phyloP scores from a whole-genome alignment of 108 stramenopile species.

The Pseudonitzschia pungens region DNA sequence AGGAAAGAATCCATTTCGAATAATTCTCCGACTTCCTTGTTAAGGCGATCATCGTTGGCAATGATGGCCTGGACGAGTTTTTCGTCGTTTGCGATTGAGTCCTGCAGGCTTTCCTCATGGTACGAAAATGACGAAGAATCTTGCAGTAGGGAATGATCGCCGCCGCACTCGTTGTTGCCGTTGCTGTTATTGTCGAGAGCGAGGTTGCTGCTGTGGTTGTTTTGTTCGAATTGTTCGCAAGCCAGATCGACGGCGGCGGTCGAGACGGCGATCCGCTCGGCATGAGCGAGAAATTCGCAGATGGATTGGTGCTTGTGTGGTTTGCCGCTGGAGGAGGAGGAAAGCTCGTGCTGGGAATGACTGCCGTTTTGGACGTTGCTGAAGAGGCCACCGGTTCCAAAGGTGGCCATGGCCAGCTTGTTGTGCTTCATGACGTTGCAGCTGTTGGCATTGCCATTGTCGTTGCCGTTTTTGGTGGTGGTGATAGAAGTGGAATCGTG shows the following conservation, averaged over 20 bases:
- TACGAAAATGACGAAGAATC: too few species aligned
- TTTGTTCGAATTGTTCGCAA: background rate
- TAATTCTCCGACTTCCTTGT: constrained; percentile 16
- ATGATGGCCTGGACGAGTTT: constrained; percentile 9
- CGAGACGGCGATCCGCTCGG: constrained; percentile 5
- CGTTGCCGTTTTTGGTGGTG: background rate
- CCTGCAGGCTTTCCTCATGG: background rate
- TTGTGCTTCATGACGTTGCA: background rate
- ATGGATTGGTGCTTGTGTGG: constrained; percentile 3
- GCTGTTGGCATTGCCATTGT: background rate
- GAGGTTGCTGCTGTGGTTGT: background rate
- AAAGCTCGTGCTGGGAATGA: background rate
- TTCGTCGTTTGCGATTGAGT: constrained; percentile 6
- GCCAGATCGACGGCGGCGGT: background rate
- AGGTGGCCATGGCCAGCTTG: constrained; percentile 7
- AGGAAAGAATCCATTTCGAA: constrained; percentile 6
- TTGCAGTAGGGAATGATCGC: background rate
- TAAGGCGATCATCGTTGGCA: constrained; percentile 13
- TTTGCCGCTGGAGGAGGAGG: background rate
- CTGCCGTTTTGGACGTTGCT: background rate
- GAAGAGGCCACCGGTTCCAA: background rate
- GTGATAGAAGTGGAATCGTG: background rate
- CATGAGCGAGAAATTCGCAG: constrained; percentile 5
- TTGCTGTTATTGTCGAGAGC: background rate
- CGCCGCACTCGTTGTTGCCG: background rate